Evolutionary conservation across 169 alveolate genomes (phyloP).

Genomic region (Plasmodium knowlesi): DNA sequence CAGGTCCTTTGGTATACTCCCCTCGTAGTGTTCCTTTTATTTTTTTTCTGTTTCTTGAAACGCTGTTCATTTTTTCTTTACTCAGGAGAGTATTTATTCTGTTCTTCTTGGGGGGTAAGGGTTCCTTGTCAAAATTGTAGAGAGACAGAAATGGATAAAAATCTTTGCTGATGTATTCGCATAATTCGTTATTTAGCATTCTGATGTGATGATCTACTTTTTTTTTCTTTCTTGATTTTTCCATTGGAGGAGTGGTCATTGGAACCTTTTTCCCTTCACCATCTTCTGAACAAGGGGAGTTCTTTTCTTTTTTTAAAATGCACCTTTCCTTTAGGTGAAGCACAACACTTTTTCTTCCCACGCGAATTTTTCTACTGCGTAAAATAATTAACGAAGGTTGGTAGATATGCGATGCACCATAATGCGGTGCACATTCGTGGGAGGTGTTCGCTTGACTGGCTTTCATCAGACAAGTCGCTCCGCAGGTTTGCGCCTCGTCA

Average conservation of each 20-base stretch:
- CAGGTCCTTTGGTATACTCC: slow-evolving; percentile 5
- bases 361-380: background rate
- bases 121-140: slow-evolving; percentile 1
- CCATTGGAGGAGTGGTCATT: background rate
- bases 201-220: background rate
- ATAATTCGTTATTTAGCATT: background rate
- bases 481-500: background rate
- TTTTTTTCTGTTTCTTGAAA: slow-evolving; percentile 32
- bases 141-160: slow-evolving; percentile 27
- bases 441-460: background rate
- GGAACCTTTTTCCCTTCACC: background rate
- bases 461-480: background rate
- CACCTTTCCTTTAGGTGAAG: background rate
- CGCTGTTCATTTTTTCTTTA: background rate
- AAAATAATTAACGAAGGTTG: background rate
- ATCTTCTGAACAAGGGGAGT: background rate
- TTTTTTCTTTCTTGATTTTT: background rate
- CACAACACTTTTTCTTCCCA: background rate
- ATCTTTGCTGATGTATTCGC: background rate
- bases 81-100: background rate
- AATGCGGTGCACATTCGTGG: background rate
- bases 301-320: background rate
- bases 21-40: slow-evolving; percentile 8
- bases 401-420: background rate
- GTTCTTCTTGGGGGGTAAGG: background rate